Conservation (phyloP, 31 red algal species). For the Bonnemaisonia californica region DNA sequence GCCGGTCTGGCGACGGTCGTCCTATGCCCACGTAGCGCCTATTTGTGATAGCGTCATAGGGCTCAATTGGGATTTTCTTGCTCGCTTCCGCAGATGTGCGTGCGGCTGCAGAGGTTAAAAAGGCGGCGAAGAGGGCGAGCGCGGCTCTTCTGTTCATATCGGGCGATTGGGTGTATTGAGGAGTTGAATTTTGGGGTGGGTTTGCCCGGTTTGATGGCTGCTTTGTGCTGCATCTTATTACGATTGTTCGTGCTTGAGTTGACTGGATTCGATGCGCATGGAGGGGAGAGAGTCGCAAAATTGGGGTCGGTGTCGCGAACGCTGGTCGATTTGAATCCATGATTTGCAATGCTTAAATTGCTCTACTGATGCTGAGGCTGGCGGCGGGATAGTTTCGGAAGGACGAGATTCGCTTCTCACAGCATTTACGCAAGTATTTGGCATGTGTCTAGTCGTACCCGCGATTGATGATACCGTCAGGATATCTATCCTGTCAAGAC, state of each 20-base stretch:
- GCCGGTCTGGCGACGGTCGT: conserved; percentile 41
- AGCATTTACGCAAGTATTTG: too few relatives aligned
- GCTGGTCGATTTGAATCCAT: not conserved
- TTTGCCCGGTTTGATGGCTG: not conserved
- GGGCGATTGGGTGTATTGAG: too few relatives aligned
- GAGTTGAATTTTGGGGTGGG: not conserved
- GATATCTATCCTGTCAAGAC: too few relatives aligned
- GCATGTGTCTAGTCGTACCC: too few relatives aligned
- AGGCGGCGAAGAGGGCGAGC: not conserved
- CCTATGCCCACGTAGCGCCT: conserved; percentile 45
- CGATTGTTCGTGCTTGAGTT: not conserved
- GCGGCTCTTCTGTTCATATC: not conserved
- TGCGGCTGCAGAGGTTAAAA: not conserved
- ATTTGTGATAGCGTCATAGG: conserved; percentile 56
- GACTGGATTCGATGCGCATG: not conserved
- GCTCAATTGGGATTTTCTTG: not conserved
- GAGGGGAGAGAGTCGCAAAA: not conserved
- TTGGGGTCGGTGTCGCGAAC: not conserved
- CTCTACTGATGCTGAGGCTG: too few relatives aligned
- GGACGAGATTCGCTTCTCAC: too few relatives aligned
- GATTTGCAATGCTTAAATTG: too few relatives aligned
- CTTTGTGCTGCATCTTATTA: not conserved
- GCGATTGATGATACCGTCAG: too few relatives aligned
- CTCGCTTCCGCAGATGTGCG: not conserved
- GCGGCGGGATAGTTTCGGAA: not conserved